Evolutionary conservation across 148 eudicot genomes (phyloP).

Genomic region (Amaranthus hypochondriacus): DNA sequence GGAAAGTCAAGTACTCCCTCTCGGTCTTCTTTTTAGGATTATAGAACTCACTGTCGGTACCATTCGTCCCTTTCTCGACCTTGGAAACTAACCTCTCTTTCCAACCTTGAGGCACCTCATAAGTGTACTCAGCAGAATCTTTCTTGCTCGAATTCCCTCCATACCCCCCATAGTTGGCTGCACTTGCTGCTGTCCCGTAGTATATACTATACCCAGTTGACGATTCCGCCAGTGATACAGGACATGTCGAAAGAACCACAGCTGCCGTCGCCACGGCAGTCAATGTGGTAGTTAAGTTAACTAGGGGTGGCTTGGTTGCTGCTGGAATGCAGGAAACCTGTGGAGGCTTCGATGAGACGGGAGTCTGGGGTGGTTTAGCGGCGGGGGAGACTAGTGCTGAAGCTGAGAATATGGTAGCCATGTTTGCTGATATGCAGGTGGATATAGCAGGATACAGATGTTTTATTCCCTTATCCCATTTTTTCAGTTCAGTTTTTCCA

Average conservation of each 20-base stretch:
- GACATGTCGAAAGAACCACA: slow-evolving; percentile 38
- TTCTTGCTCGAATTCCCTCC: slow-evolving; percentile 81
- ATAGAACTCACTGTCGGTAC: slow-evolving; percentile 84
- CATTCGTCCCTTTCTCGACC: slow-evolving; percentile 88
- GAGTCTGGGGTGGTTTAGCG: slow-evolving; percentile 27
- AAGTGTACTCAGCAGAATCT: slow-evolving; percentile 77
- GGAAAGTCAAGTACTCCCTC: slow-evolving; percentile 64
- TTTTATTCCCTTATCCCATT: background rate
- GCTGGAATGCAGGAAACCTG: background rate
- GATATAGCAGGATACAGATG: slow-evolving; percentile 10
- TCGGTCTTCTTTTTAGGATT: slow-evolving; percentile 81
- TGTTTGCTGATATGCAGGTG: slow-evolving; percentile 12
- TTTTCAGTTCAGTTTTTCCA: background rate
- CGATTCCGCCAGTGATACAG: slow-evolving; percentile 40
- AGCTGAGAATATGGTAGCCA: slow-evolving; percentile 55
- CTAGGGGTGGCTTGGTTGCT: slow-evolving; percentile 20
- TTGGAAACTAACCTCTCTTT: slow-evolving; percentile 74
- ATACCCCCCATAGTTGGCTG: slow-evolving; percentile 87
- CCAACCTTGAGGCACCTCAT: slow-evolving; percentile 90
- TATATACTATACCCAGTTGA: slow-evolving; percentile 30
- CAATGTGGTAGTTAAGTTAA: slow-evolving; percentile 46
- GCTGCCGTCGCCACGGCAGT: slow-evolving; percentile 37
- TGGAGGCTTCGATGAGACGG: slow-evolving; percentile 15
- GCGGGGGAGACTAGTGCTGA: slow-evolving; percentile 47
- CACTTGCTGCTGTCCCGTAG: slow-evolving; percentile 95